Percentiles rank a stretch among this genome's conserved stretches.
Conservation (phyloP, 768 basidiomycete species). For the Suillus clintonianus region DNA sequence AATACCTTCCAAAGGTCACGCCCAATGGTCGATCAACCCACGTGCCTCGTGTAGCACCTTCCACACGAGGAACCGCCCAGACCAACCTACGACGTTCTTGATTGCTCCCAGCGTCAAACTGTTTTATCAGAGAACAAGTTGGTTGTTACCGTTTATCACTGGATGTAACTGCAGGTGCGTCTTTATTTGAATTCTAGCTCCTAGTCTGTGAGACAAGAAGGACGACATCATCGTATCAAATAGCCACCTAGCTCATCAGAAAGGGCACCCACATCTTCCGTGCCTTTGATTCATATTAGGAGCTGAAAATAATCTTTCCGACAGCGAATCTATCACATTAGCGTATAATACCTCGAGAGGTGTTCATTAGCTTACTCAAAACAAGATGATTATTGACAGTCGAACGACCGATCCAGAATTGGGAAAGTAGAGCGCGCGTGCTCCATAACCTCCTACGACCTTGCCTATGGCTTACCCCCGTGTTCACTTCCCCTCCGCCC, state of each 20-base stretch:
- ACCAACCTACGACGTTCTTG: neutral
- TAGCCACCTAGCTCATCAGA: neutral
- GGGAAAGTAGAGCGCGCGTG: neutral
- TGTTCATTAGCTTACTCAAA: neutral
- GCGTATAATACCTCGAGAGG: neutral
- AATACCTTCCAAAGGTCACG: neutral
- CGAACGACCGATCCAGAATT: neutral
- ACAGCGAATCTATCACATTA: neutral
- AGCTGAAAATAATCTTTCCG: neutral
- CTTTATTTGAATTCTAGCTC: neutral
- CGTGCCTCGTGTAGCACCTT: neutral
- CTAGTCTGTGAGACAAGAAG: neutral
- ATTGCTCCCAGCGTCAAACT: neutral
- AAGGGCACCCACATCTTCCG: neutral
- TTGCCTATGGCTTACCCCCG: neutral
- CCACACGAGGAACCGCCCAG: neutral
- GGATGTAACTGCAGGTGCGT: neutral
- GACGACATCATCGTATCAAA: neutral
- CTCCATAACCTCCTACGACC: neutral
- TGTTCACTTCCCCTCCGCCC: slow-evolving; percentile 22
- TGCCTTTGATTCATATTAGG: neutral
- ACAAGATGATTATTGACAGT: neutral
- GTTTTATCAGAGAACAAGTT: neutral
- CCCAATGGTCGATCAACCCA: neutral
- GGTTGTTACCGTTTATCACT: neutral